Percentiles rank a stretch among this genome's conserved stretches.
phyloP scores from a whole-genome alignment of 805 yeast species.

The Pichia ethanolica region DNA sequence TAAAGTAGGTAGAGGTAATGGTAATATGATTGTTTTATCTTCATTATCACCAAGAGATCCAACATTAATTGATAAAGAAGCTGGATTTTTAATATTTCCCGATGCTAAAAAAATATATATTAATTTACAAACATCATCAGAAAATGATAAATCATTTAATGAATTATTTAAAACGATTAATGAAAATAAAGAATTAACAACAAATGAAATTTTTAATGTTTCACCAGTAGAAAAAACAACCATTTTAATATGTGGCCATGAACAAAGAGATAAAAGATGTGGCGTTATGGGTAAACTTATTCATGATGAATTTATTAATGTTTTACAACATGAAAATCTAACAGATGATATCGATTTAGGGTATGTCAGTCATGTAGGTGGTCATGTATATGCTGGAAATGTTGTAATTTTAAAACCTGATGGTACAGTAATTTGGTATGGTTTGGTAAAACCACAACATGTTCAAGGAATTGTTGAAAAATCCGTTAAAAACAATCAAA shows the following conservation, averaged over 20 bases:
- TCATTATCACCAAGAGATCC: constrained; percentile 1
- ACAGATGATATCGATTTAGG: constrained; percentile 34
- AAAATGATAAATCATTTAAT: neutral
- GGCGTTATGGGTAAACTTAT: constrained; percentile 59
- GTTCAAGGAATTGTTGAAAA: constrained; percentile 60
- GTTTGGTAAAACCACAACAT: constrained; percentile 57
- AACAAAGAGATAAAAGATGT: constrained; percentile 56
- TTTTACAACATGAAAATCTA: constrained; percentile 30
- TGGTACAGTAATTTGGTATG: constrained; percentile 62
- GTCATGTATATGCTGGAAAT: constrained; percentile 84
- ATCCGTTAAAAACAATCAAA: constrained; percentile 40
- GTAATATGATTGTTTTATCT: constrained; percentile 7
- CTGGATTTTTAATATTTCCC: constrained; percentile 9
- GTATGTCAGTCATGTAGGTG: constrained; percentile 70
- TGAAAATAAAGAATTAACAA: neutral
- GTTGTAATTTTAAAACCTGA: constrained; percentile 45
- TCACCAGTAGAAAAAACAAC: constrained; percentile 20
- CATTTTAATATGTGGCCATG: constrained; percentile 61
- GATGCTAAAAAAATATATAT: constrained; percentile 5
- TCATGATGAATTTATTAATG: constrained; percentile 39
- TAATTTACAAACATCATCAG: neutral
- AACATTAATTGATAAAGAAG: neutral
- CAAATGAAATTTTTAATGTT: constrained; percentile 3
- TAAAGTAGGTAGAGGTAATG: constrained; percentile 10
- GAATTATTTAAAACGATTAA: constrained; percentile 2